Conservation (phyloP, 1,139 yeast species). For the Pichia sp. region DNA sequence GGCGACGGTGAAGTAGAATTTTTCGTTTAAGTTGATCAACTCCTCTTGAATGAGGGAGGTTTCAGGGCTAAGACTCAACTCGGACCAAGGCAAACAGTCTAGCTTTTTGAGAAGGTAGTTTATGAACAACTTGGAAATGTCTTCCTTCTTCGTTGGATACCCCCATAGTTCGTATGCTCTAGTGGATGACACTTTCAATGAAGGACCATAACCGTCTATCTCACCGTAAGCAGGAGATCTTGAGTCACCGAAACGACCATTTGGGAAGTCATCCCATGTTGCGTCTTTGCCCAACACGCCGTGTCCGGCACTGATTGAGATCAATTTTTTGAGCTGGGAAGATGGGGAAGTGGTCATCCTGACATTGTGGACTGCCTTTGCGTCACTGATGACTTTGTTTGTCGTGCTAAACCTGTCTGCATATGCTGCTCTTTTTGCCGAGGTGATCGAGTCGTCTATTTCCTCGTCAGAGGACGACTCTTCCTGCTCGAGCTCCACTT, state of each 20-base stretch:
- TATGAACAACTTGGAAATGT: slow-evolving; percentile 64
- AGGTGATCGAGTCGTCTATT: slow-evolving; percentile 30
- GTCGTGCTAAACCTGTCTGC: slow-evolving; percentile 39
- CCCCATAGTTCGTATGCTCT: slow-evolving; percentile 83
- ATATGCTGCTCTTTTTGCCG: slow-evolving; percentile 31
- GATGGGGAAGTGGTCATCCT: slow-evolving; percentile 21
- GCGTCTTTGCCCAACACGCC: slow-evolving; percentile 88
- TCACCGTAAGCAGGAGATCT: slow-evolving; percentile 97
- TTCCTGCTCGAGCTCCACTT: slow-evolving; percentile 28
- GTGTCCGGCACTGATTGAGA: slow-evolving; percentile 79
- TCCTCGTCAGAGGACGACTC: slow-evolving; percentile 32
- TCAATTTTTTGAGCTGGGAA: slow-evolving; percentile 50
- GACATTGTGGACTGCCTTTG: slow-evolving; percentile 19
- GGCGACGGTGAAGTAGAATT: slow-evolving; percentile 81
- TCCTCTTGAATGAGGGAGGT: slow-evolving; percentile 92
- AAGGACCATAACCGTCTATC: slow-evolving; percentile 95
- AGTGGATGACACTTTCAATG: slow-evolving; percentile 68
- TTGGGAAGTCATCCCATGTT: slow-evolving; percentile 98
- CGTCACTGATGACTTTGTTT: slow-evolving; percentile 41
- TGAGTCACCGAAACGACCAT: slow-evolving; percentile 97
- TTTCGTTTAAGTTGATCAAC: slow-evolving; percentile 67
- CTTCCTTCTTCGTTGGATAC: slow-evolving; percentile 58
- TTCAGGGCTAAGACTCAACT: slow-evolving; percentile 77
- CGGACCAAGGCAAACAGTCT: slow-evolving; percentile 88
- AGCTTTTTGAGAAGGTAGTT: slow-evolving; percentile 72